Base-by-base conservation (phyloP, 2,329 filamentous ascomycete genomes). In the Trichoderma koningiopsis region DNA sequence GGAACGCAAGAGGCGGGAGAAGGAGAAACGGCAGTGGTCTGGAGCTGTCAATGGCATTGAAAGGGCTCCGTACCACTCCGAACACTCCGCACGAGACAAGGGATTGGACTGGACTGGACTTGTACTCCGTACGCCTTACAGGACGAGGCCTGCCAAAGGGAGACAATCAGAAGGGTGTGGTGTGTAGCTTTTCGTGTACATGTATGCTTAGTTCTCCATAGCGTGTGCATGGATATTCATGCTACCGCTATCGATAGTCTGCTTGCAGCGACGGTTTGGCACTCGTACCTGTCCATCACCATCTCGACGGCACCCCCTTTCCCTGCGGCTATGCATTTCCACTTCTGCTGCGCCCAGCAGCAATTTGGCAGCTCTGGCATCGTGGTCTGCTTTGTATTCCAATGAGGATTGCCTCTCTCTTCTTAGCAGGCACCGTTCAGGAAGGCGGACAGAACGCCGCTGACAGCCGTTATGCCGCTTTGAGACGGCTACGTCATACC, bases 401-500 rank as follows among this genome's bases (percentile, higher is more conserved):
- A 24, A 24, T 43, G 47, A 49, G 47, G 47, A 49, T 49, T 33
- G 33, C 7, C 47, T n/a, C 37, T 40, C 19, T 49, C n/a, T 40
- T 40, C 6, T 49, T 49, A 49, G 43, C n/a, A 22, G 47, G 22
- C 22, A 49, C 47, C 47, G 19, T 49, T 55, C 37, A 35, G 53
- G 63, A 57, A 66, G 53, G 53, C 53, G 53, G 53, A 58, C 63
- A 57, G 24, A 22, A 22, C 24, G 22, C 63, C 24, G 63, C 53
- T 66, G 24, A 66, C 53, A 49, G 63, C 63, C 37, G 37, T 66
- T 66, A 66, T 58, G 29, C 63, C 63, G 5, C 24, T 58, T 58
- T 49, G 63, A 58, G 53, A 49, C 63, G 4, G 33, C 37, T 66
- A 66, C 63, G 63, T 66, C 63, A 66, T 66, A 19, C 19, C 33